Conservation (phyloP, 192 early-diverging fungal species). For the Coemansia sp. region DNA sequence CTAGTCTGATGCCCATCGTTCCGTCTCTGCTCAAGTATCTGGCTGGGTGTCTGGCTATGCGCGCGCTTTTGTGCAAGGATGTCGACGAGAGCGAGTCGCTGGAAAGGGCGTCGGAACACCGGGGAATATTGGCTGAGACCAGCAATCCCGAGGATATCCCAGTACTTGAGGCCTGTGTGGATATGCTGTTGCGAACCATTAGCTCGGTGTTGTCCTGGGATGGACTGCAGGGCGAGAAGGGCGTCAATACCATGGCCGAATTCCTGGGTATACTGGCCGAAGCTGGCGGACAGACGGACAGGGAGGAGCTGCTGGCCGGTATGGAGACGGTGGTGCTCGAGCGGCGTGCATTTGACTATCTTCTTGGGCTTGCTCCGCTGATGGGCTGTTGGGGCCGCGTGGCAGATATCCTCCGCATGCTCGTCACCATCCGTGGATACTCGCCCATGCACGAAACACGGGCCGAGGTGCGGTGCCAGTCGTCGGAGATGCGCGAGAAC, state of each 20-base stretch:
- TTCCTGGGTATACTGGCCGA: slow-evolving; percentile 29
- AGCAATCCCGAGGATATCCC: slow-evolving; percentile 7
- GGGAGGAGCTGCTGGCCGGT: slow-evolving; percentile 15
- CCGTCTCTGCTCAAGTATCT: slow-evolving; percentile 35
- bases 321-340: slow-evolving; percentile 10
- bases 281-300: slow-evolving; percentile 23
- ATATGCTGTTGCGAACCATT: slow-evolving; percentile 29
- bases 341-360: slow-evolving; percentile 42
- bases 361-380: slow-evolving; percentile 8
- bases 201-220: slow-evolving; percentile 34
- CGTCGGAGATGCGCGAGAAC: slow-evolving; percentile 6
- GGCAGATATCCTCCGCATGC: slow-evolving; percentile 27
- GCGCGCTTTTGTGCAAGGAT: slow-evolving; percentile 24
- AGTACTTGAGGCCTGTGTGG: slow-evolving; percentile 20
- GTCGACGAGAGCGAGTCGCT: not conserved
- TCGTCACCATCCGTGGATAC: slow-evolving; percentile 16
- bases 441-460: slow-evolving; percentile 8
- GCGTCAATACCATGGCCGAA: not conserved
- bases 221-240: slow-evolving; percentile 21
- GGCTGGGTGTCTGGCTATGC: slow-evolving; percentile 18
- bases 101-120: not conserved
- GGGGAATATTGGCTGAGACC: slow-evolving; percentile 6
- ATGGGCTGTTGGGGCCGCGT: slow-evolving; percentile 15
- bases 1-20: slow-evolving; percentile 26
- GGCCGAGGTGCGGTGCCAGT: slow-evolving; percentile 10